Evolutionary conservation across 2,329 filamentous ascomycete species (phyloP).

Genomic region (Aspergillus chevalieri): DNA sequence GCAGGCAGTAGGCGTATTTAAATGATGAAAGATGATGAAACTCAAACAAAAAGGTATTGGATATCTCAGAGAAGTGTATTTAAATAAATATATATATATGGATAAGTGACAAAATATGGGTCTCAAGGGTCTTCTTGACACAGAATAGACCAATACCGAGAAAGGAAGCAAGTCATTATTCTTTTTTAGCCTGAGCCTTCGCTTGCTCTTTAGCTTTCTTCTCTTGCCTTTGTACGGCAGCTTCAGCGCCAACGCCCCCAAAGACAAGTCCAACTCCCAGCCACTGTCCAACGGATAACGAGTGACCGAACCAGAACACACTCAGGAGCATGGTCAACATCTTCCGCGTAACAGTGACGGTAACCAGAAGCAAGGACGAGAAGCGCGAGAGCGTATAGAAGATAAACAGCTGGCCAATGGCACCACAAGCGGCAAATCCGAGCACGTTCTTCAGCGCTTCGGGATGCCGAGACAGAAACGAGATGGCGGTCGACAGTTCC

Average conservation of each 20-base stretch:
- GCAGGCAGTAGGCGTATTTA: no score
- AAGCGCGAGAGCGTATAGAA: slow-evolving; percentile 94
- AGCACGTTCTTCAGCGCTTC: slow-evolving; percentile 80
- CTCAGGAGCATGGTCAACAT: slow-evolving; percentile 99
- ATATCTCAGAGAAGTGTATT: no score
- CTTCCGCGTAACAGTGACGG: slow-evolving; percentile 94
- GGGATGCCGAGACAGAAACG: slow-evolving; percentile 74
- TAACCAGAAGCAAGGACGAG: slow-evolving; percentile 84
- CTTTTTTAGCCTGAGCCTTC: slow-evolving; percentile 41
- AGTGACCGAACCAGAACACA: slow-evolving; percentile 89
- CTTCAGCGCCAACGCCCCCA: slow-evolving; percentile 89
- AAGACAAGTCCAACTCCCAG: slow-evolving; percentile 88
- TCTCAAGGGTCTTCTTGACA: no score
- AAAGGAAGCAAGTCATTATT: slow-evolving; percentile 9
- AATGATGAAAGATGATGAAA: no score
- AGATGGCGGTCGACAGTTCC: slow-evolving; percentile 72
- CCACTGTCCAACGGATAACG: slow-evolving; percentile 83
- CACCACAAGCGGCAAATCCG: slow-evolving; percentile 83
- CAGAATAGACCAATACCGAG: background rate
- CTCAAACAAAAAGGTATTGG: no score
- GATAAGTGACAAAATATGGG: no score
- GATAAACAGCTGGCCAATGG: slow-evolving; percentile 93
- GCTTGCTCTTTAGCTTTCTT: slow-evolving; percentile 73
- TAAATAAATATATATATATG: no score
- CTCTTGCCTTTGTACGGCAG: slow-evolving; percentile 69